A percentile compares a stretch with the other conserved stretches of the same genome.
Conservation (phyloP, 768 basidiomycete species). For the Naganishia onofrii region DNA sequence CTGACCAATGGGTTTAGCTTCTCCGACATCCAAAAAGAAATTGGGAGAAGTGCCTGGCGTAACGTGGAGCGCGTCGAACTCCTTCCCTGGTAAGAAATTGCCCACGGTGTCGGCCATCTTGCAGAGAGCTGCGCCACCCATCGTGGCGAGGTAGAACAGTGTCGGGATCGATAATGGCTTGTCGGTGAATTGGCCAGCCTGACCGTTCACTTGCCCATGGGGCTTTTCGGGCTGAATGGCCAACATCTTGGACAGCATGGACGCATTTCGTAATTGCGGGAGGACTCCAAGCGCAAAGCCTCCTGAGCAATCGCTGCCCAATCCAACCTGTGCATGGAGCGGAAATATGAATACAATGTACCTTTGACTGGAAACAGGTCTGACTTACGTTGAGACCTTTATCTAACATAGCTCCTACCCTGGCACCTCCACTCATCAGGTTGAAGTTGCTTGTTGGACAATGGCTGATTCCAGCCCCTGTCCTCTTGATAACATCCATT, state of each 20-base stretch:
- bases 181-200: conserved; percentile 34
- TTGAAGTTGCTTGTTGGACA: conserved; percentile 95
- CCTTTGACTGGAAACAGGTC: background rate
- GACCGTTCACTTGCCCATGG: conserved; percentile 24
- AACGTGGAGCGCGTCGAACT: conserved; percentile 83
- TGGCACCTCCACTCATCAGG: conserved; percentile 77
- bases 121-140: conserved; percentile 85
- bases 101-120: conserved; percentile 67
- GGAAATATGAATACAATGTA: background rate
- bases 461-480: conserved; percentile 76
- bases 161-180: conserved; percentile 69
- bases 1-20: conserved; percentile 34
- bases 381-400: conserved; percentile 72
- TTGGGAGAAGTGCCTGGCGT: conserved; percentile 54
- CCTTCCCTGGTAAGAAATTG: conserved; percentile 74
- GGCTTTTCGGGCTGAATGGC: conserved; percentile 55
- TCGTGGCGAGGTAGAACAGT: conserved; percentile 82
- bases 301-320: conserved; percentile 87
- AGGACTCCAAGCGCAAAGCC: conserved; percentile 81
- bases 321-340: conserved; percentile 64
- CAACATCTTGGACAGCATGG: conserved; percentile 71
- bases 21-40: conserved; percentile 40
- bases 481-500: conserved; percentile 65
- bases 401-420: conserved; percentile 75
- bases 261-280: conserved; percentile 63